Evolutionary conservation across 2,329 filamentous ascomycete genomes (phyloP).

Genomic region (Aspergillus calidoustus): DNA sequence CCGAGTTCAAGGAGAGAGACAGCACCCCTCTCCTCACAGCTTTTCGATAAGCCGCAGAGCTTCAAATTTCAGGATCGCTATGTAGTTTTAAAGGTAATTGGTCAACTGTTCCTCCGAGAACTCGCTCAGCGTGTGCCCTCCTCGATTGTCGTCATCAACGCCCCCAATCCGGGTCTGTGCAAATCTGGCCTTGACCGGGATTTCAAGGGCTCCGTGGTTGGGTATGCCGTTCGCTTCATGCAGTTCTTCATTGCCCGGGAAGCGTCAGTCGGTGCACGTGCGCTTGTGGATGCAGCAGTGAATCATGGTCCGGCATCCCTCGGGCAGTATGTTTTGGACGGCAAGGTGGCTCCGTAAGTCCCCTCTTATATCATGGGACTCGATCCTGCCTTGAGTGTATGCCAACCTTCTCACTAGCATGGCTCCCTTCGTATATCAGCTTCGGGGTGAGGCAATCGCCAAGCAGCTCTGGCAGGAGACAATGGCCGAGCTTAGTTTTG

Average conservation of each 20-base stretch:
- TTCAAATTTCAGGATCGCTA: slow-evolving; percentile 15
- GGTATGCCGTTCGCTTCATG: not conserved
- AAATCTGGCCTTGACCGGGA: slow-evolving; percentile 14
- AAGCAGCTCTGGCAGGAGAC: slow-evolving; percentile 44
- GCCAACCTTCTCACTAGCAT: slow-evolving; percentile 1
- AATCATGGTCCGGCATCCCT: slow-evolving; percentile 12
- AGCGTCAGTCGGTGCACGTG: slow-evolving; percentile 13
- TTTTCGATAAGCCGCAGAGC: not conserved
- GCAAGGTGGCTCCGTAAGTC: slow-evolving; percentile 9
- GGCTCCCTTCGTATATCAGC: slow-evolving; percentile 32
- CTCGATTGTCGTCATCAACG: slow-evolving; percentile 12
- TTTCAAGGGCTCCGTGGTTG: slow-evolving; percentile 4
- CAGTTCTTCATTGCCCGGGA: not conserved
- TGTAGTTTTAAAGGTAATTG: slow-evolving; percentile 21
- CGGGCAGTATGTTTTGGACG: slow-evolving; percentile 14
- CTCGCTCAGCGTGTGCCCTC: slow-evolving; percentile 10
- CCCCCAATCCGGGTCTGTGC: slow-evolving; percentile 8
- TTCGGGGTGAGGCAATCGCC: slow-evolving; percentile 40
- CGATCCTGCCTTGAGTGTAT: too few relatives aligned
- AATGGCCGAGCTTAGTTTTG: slow-evolving; percentile 27
- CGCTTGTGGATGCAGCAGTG: slow-evolving; percentile 12
- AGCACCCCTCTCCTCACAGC: not conserved
- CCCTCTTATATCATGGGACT: not conserved
- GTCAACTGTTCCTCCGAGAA: slow-evolving; percentile 19
- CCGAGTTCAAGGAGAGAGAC: not conserved